These are phyloP conservation scores for Helminthosporium solani DNA, from an alignment of 2,329 filamentous ascomycete genomes.

Conservation along the genomic window DNA sequence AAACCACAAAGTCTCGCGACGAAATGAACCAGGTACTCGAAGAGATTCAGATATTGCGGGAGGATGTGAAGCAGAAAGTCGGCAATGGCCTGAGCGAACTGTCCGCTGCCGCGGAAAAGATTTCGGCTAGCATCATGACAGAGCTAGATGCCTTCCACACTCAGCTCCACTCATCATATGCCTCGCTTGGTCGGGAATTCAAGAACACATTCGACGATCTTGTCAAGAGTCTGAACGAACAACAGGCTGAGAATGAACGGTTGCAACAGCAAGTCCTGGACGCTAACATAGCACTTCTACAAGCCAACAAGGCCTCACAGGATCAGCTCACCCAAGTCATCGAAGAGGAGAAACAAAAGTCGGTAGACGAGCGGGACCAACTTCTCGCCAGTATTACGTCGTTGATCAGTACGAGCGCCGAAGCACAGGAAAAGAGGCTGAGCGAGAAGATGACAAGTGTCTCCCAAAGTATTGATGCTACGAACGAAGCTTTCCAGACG, in stretches of 20 bases:
- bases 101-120: conserved; percentile 79
- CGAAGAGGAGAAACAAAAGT: conserved; percentile 72
- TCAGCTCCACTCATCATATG: conserved; percentile 81
- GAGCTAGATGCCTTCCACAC: conserved; percentile 84
- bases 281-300: conserved; percentile 67
- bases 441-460: conserved; percentile 63
- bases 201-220: conserved; percentile 82
- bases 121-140: conserved; percentile 82
- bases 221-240: conserved; percentile 69
- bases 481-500: conserved; percentile 65
- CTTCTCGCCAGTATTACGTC: conserved; percentile 74
- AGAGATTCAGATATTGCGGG: conserved; percentile 85
- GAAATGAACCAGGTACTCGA: conserved; percentile 90
- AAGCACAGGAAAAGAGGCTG: conserved; percentile 71
- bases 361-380: conserved; percentile 70
- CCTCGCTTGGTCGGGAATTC: conserved; percentile 79
- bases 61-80: conserved; percentile 83
- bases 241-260: conserved; percentile 73
- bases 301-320: conserved; percentile 68
- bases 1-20: conserved; percentile 69
- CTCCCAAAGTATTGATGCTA: conserved; percentile 63
- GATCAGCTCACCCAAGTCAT: conserved; percentile 67
- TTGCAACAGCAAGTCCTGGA: conserved; percentile 70
- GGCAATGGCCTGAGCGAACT: conserved; percentile 82
- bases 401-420: conserved; percentile 73